Evolutionary conservation across 2,329 filamentous ascomycete species (phyloP).

Genomic region (Sclerotiophoma versabilis): DNA sequence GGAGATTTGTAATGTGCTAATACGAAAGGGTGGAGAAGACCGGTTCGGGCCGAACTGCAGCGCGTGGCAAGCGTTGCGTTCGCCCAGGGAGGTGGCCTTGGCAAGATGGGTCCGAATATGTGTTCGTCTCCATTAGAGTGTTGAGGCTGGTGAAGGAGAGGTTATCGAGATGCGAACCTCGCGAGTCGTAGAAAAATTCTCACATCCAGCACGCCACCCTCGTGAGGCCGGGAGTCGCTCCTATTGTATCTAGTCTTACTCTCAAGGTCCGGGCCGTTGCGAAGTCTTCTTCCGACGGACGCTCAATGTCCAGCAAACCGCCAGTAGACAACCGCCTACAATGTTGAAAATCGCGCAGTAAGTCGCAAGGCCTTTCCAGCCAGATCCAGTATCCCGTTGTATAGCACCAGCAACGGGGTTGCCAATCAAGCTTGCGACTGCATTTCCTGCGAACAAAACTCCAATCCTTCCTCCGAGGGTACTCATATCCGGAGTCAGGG

Average conservation of each 20-base stretch:
- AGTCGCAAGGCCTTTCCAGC: slow-evolving; percentile 16
- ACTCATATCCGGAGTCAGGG: slow-evolving; percentile 27
- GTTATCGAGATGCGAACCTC: background rate
- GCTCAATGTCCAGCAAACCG: slow-evolving; percentile 10
- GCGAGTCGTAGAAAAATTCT: too few species aligned
- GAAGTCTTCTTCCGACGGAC: background rate
- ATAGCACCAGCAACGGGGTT: slow-evolving; percentile 32
- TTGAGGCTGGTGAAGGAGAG: background rate
- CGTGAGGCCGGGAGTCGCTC: background rate
- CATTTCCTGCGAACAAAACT: slow-evolving; percentile 32
- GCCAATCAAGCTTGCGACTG: slow-evolving; percentile 30
- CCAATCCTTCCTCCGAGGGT: slow-evolving; percentile 31
- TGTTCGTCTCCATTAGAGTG: background rate
- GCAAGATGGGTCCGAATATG: background rate
- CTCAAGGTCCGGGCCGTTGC: background rate
- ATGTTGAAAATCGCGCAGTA: slow-evolving; percentile 21
- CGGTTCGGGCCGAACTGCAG: slow-evolving; percentile 4
- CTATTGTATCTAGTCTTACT: background rate
- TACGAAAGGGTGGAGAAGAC: background rate
- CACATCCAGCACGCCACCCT: background rate
- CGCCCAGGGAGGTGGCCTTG: background rate
- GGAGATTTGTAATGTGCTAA: background rate
- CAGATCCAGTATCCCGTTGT: slow-evolving; percentile 8
- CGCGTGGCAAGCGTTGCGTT: background rate
- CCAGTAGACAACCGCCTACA: slow-evolving; percentile 14